Percentiles rank a stretch among this genome's conserved stretches.
Conservation (phyloP, 2,329 filamentous ascomycete species). For the Hortaea werneckii region DNA sequence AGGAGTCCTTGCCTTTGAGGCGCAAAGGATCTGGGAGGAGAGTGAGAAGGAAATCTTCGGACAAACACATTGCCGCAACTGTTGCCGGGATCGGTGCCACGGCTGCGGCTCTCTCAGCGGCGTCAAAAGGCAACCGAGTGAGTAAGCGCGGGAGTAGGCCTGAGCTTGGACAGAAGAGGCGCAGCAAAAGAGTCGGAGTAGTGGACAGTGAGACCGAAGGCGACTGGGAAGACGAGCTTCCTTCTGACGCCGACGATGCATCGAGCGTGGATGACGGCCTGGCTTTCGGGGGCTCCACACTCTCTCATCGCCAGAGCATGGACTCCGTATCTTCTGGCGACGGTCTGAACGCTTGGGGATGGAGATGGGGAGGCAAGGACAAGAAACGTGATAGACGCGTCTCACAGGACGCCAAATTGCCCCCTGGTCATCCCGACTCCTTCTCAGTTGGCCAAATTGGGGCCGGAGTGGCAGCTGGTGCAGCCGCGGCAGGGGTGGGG, state of each 20-base stretch:
- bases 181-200: background rate
- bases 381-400: slow-evolving; percentile 26
- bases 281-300: slow-evolving; percentile 46
- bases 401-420: slow-evolving; percentile 5
- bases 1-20: slow-evolving; percentile 9
- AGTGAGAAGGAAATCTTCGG: slow-evolving; percentile 28
- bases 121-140: slow-evolving; percentile 25
- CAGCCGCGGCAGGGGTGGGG: background rate
- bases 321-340: slow-evolving; percentile 44
- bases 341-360: slow-evolving; percentile 43
- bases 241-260: slow-evolving; percentile 45
- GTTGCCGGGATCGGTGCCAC: slow-evolving; percentile 38
- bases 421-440: slow-evolving; percentile 6
- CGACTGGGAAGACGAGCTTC: slow-evolving; percentile 45
- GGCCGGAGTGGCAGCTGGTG: slow-evolving; percentile 11
- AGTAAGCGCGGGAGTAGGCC: slow-evolving; percentile 16
- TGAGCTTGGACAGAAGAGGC: slow-evolving; percentile 15
- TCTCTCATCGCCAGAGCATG: slow-evolving; percentile 33
- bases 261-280: slow-evolving; percentile 48
- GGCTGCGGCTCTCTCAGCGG: slow-evolving; percentile 38
- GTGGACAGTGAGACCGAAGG: slow-evolving; percentile 37
- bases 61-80: slow-evolving; percentile 38
- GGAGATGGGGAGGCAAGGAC: slow-evolving; percentile 47
- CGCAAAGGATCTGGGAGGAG: slow-evolving; percentile 13
- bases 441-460: slow-evolving; percentile 29